Evolutionary conservation across 2,329 filamentous ascomycete genomes (phyloP), one percentile per base, ranked within the genome.

Genomic region (Penicillium sp.): DNA sequence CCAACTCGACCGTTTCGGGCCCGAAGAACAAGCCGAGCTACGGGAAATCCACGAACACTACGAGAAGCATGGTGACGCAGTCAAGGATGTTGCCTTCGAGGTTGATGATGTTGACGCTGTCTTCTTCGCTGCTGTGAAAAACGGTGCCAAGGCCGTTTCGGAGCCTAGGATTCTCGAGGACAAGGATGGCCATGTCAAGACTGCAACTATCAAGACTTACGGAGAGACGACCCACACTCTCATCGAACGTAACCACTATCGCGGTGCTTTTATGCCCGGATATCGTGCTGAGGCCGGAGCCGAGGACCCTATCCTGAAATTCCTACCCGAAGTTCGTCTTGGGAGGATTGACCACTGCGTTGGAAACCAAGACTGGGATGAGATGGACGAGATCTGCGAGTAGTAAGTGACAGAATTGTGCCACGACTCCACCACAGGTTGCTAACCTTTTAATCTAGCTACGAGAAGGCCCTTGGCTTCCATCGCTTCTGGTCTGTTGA

Each of bases 401-500:
- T 87, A 85, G 78, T 81, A 71, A 60, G 77, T 69, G 38, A n/a
- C 6, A 4, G n/a, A 29, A 22, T 4, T 6, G 7, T 13, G 18
- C n/a, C 1, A 7, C 4, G 21, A 3, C 18, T 7, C 21, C 27
- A 7, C 2, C 2, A 1, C 1, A 60, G 36, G 61, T 43, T 43
- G 61, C 55, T n/a, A 3, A 52, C n/a, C 24, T 29, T 4, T 14
- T 2, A 16, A 14, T 39, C 2, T 38, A 83, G 90, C 75, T 97
- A 97, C 79, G 92, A 97, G 78, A 85, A 87, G 59, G 90, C 88
- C 59, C 88, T 97, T 27, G 89, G 88, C 51, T 97, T 97, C 84
- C 92, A 96, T 79, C 90, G 92, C 63, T 97, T 97, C 86, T 97
- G 93, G 93, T 91, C 87, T 51, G 92, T 97, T 55, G 93, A 97